Percentiles rank a stretch among this genome's conserved stretches.
Evolutionary conservation across 1,284 basidiomycete species (phyloP).

Genomic region (Heterobasidion annosum): DNA sequence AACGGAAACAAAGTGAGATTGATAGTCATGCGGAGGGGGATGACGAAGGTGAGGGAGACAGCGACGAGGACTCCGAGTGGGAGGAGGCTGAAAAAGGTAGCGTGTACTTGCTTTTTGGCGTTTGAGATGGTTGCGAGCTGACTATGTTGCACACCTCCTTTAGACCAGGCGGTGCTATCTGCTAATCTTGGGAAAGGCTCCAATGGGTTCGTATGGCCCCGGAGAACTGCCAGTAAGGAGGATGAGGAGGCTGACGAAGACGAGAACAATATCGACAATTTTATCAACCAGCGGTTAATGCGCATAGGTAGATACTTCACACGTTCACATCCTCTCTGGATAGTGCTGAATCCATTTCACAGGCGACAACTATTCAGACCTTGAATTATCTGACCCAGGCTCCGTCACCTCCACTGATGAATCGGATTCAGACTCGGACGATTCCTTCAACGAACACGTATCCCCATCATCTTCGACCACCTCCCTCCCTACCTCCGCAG

Average conservation of each 20-base stretch:
- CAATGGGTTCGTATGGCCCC: constrained; percentile 68
- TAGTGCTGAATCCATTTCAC: constrained; percentile 1
- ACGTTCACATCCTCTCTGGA: background rate
- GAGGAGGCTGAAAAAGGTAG: constrained; percentile 57
- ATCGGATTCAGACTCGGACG: constrained; percentile 16
- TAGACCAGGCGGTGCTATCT: constrained; percentile 35
- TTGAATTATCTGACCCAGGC: constrained; percentile 48
- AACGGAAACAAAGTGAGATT: constrained; percentile 22
- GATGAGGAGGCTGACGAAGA: constrained; percentile 49
- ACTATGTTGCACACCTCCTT: background rate
- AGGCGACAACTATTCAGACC: constrained; percentile 57
- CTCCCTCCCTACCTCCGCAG: constrained; percentile 31
- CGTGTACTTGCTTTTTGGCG: background rate
- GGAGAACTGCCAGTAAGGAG: constrained; percentile 21
- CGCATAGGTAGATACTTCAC: constrained; percentile 46
- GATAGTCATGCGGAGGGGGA: constrained; percentile 59
- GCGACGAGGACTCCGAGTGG: constrained; percentile 49
- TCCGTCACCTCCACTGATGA: constrained; percentile 35
- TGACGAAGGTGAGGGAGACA: constrained; percentile 24
- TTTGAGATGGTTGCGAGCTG: background rate
- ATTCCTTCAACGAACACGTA: constrained; percentile 20
- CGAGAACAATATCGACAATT: constrained; percentile 33
- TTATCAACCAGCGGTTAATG: constrained; percentile 59
- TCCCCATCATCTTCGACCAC: constrained; percentile 26
- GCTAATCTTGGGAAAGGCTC: constrained; percentile 46